Conservation (phyloP, 768 basidiomycete species). For the Mrakia frigida region DNA sequence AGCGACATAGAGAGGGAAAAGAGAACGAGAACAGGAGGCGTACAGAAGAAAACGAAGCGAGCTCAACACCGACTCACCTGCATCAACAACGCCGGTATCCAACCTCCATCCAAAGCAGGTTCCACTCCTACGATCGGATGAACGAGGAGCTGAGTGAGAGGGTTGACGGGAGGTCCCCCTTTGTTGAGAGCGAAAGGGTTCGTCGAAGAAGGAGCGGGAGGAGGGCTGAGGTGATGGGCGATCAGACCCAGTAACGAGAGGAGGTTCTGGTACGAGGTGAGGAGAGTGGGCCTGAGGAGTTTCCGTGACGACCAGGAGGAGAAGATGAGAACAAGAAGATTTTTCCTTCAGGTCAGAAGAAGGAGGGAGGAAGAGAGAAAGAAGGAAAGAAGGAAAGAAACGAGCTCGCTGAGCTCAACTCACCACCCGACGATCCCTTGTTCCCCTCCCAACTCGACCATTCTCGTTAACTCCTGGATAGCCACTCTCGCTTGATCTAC, state of each 20-base stretch:
- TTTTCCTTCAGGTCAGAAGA: not conserved
- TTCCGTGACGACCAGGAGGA: too few species aligned
- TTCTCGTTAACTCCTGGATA: constrained; percentile 7
- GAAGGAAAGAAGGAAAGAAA: not conserved
- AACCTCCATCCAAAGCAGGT: not conserved
- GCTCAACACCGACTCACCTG: not conserved
- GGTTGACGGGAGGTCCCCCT: not conserved
- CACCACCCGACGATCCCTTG: constrained; percentile 16
- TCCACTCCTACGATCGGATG: constrained; percentile 12
- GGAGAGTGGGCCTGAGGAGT: constrained; percentile 6
- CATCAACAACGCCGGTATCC: too few species aligned
- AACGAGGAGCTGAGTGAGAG: constrained; percentile 7
- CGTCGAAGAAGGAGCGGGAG: not conserved
- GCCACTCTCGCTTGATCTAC: not conserved
- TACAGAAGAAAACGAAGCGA: not conserved
- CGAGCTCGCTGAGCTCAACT: not conserved
- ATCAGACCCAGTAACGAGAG: constrained; percentile 8
- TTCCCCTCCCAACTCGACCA: constrained; percentile 21
- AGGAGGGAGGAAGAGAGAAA: not conserved
- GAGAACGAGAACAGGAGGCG: not conserved
- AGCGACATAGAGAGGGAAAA: not conserved
- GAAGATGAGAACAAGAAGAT: not conserved
- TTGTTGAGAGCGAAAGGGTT: not conserved
- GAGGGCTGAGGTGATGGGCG: constrained; percentile 14
- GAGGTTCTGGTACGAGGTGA: constrained; percentile 13